These are phyloP conservation scores for Solanum aculeatissimum DNA, from an alignment of 305 asterid species.

Conservation along the genomic window DNA sequence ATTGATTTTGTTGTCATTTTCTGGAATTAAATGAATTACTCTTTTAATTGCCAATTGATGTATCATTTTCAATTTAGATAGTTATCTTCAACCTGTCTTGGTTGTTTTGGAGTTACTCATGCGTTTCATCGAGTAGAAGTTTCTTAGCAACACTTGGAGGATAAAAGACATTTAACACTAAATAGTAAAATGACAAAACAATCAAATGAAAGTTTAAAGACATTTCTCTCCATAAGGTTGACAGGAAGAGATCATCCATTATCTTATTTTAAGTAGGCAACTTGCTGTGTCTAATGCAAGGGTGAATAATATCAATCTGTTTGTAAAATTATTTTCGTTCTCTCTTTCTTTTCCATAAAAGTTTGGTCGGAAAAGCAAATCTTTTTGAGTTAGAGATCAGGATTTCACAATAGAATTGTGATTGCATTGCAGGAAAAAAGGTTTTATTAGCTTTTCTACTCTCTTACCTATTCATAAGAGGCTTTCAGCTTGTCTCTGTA, in stretches of 20 bases:
- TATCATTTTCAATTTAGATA: neutral
- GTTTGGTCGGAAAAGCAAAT: neutral
- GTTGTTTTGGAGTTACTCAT: neutral
- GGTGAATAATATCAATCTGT: neutral
- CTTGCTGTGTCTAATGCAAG: neutral
- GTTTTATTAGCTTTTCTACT: neutral
- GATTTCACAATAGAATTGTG: neutral
- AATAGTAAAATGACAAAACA: neutral
- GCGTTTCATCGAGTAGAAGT: neutral
- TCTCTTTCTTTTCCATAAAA: neutral
- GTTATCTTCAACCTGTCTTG: neutral
- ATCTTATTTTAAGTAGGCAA: neutral
- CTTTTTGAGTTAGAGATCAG: neutral
- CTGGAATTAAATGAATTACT: neutral
- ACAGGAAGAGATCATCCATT: neutral
- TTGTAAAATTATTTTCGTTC: neutral
- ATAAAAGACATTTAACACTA: neutral
- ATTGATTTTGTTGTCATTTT: neutral
- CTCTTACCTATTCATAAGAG: neutral
- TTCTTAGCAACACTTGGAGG: neutral
- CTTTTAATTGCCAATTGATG: neutral
- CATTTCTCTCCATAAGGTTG: neutral
- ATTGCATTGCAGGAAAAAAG: neutral
- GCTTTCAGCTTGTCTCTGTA: neutral
- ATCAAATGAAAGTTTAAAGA: neutral